Evolutionary conservation across 306 rosid genomes (phyloP), one percentile per base, ranked within the genome.

Genomic region (Canavalia gladiata): DNA sequence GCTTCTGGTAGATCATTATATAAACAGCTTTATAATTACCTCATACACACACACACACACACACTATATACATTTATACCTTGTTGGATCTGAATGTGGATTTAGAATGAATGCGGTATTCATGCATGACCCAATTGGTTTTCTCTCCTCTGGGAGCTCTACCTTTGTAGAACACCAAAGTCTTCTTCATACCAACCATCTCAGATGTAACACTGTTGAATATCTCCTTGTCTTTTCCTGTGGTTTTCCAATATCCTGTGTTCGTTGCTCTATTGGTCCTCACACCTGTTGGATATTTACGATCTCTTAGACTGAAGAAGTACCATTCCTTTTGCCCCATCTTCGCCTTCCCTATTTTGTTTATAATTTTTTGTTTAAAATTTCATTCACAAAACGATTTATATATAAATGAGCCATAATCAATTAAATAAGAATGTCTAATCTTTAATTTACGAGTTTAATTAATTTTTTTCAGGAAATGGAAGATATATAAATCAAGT

Each of bases 301-400:
- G 69, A 73, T 95, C 99, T 1, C 97, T 83, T 0, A 88, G 52
- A 76, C 92, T 95, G 82, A 90, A 95, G 78, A 95, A 95, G 73
- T 95, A 95, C 97, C 97, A 95, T 79, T 95, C 99, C n/a, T 91
- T 95, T 82, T 90, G 91, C 1, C 99, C 99, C 97, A 95, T 89
- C 74, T 93, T 95, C 0, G 99, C 97, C 71, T 93, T 95, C 72
- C 31, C 71, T 82, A 72, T 43, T 33, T 2, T 35, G 3, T 13
- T 33, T 30, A 4, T 1, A 51, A 3, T 33, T 45, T 9, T 49
- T 52, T 52, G 58, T 6, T 39, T 35, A 68, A n/a, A 57, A 9
- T 4, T n/a, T 33, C 1, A 2, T 56, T 30, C 49, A 33, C 9
- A 41, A 73, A 39, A 59, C 9, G 35, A 18, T 8, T 35, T 11